A percentile compares a stretch with the other conserved stretches of the same genome.
These are phyloP conservation scores for Syzygium aromaticum DNA, from an alignment of 345 rosid genomes.

Conservation along the genomic window DNA sequence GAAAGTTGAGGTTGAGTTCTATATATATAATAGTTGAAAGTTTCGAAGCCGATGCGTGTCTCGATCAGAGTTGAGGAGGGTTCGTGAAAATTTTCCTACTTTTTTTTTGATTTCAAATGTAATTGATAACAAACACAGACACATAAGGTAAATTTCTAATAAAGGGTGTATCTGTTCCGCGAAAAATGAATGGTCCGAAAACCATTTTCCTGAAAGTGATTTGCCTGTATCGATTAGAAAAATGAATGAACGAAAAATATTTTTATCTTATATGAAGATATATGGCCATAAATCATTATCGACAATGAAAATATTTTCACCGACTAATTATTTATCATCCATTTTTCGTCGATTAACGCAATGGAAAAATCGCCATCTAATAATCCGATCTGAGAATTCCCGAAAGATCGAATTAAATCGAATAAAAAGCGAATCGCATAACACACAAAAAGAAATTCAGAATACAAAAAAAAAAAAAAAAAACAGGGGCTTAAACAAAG, in stretches of 20 bases:
- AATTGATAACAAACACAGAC: fast-evolving
- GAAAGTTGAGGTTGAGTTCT: fast-evolving
- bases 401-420: no score
- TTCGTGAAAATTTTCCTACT: not conserved
- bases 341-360: no score
- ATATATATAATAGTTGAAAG: fast-evolving
- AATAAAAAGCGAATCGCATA: not conserved
- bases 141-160: fast-evolving
- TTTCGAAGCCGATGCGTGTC: fast-evolving
- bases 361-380: not conserved
- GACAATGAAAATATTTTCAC: no score
- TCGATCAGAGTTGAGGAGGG: fast-evolving
- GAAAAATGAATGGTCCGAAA: no score
- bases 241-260: fast-evolving
- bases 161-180: fast-evolving
- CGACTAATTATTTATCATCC: not conserved
- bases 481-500: not conserved
- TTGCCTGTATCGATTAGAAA: no score
- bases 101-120: not conserved
- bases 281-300: no score
- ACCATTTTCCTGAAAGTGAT: not conserved
- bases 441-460: not conserved
- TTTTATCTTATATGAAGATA: fast-evolving
- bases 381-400: not conserved
- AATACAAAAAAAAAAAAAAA: not conserved